Base-by-base conservation (phyloP, 164 flowering plant genomes). In the Berberis vulgaris region DNA sequence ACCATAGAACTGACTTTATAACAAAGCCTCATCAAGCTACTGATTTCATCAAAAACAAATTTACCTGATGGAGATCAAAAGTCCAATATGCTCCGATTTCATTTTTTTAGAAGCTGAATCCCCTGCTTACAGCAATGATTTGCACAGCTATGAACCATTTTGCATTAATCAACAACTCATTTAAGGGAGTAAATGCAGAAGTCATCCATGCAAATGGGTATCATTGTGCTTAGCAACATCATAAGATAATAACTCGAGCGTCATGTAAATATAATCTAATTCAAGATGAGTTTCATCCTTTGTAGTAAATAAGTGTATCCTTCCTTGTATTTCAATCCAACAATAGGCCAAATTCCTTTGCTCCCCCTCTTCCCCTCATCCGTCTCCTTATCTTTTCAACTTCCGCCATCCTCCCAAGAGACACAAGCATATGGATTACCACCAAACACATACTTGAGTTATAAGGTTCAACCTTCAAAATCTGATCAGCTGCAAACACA, bases 251-350 rank as follows among this genome's bases (percentile, higher is more conserved):
- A 74, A 67, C 45, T 62, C 44, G 39, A 74, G 64, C 43, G 49
- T 67, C 43, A 6, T 54, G 68, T 72, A 74, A 46, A 78, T 69
- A 47, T 9, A 10, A 43, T 59, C 65, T 45, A 68, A 65, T 45
- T 74, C 64, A 3, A 43, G 56, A 71, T 78, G 81, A 57, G 75
- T 75, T 64, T 75, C 73, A 63, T 75, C 79, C 63, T 72, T 71
- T 39, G 67, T 50, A n/a, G 69, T 62, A 68, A 78, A 75, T 46
- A 63, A 55, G 38, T 65, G 67, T 63, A 45, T 58, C 59, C 13
- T 72, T 44, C 68, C 71, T 45, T 68, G 47, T 55, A 78, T 68
- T 49, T 78, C 81, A 59, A 78, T 57, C 76, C 76, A 78, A 66
- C 78, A 74, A 60, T 44, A 54, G 26, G 76, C 72, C 55, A 67